A percentile compares a stretch with the other conserved stretches of the same genome.
Evolutionary conservation across 2,329 filamentous ascomycete genomes (phyloP).

Genomic region (Fusarium dlaminii): DNA sequence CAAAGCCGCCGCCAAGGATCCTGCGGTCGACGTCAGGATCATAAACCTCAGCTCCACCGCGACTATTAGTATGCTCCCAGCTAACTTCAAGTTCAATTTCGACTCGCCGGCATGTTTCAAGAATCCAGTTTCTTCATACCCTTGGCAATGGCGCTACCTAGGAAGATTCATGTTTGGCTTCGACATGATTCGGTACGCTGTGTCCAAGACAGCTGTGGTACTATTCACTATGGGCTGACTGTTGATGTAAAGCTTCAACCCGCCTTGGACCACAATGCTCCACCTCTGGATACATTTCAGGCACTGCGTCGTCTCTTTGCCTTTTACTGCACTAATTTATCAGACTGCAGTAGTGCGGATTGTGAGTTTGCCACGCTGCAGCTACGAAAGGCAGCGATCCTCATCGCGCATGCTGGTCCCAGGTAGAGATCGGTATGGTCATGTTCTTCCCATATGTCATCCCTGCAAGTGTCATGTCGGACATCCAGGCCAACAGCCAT

Average conservation of each 20-base stretch:
- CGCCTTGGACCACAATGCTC: background rate
- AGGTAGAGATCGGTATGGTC: background rate
- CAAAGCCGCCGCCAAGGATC: accelerated
- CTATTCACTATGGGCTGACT: background rate
- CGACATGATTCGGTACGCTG: background rate
- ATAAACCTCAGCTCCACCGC: background rate
- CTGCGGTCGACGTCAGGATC: accelerated
- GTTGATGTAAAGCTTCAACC: accelerated
- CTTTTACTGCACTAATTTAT: background rate
- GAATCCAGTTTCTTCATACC: accelerated
- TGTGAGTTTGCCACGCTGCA: background rate
- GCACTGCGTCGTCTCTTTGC: background rate
- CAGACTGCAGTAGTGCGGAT: background rate
- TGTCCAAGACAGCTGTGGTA: accelerated
- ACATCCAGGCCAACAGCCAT: background rate
- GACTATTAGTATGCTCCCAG: accelerated
- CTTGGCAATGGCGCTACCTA: background rate
- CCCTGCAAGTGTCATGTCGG: background rate
- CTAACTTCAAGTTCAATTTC: background rate
- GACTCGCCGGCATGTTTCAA: background rate
- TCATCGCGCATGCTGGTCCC: background rate
- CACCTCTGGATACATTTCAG: background rate
- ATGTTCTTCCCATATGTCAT: background rate
- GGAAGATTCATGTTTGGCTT: background rate
- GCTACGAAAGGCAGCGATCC: background rate